Evolutionary conservation across 2,329 filamentous ascomycete species (phyloP).

Genomic region (Pseudocercospora macadamiae): DNA sequence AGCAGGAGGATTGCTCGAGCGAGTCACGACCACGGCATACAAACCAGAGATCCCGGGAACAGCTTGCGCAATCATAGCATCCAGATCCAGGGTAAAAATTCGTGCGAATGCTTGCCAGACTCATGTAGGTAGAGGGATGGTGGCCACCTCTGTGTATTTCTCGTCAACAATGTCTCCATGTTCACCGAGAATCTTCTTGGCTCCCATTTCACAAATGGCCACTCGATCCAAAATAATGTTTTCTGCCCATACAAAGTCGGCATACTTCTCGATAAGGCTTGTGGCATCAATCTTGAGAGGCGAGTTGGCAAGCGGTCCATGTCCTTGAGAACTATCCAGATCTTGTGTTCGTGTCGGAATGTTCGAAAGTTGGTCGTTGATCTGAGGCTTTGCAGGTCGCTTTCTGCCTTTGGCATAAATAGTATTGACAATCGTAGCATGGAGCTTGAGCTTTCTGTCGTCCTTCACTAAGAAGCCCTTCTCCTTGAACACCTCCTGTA

Average conservation of each 20-base stretch:
- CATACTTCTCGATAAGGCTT: constrained; percentile 56
- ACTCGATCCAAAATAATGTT: constrained; percentile 69
- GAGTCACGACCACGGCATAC: too few species aligned
- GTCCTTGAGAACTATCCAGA: constrained; percentile 17
- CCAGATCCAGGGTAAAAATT: too few species aligned
- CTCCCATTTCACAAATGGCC: constrained; percentile 86
- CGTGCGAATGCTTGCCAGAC: too few species aligned
- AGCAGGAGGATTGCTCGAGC: not conserved
- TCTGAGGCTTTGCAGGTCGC: constrained; percentile 24
- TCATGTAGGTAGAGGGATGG: constrained; percentile 23
- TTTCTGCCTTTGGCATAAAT: constrained; percentile 65
- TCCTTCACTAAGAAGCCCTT: constrained; percentile 62
- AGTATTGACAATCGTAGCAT: constrained; percentile 86
- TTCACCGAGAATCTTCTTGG: constrained; percentile 63
- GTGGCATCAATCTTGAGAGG: constrained; percentile 48
- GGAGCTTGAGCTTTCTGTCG: constrained; percentile 68
- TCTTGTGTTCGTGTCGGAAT: not conserved
- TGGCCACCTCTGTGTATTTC: constrained; percentile 55
- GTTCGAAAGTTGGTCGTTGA: not conserved
- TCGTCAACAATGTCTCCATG: constrained; percentile 54
- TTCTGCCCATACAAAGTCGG: constrained; percentile 71
- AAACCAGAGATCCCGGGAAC: not conserved
- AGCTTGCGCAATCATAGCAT: not conserved
- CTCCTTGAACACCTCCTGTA: constrained; percentile 59
- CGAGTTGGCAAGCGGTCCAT: constrained; percentile 40